Percentiles rank a stretch among this genome's conserved stretches.
These are phyloP conservation scores for Hanseniaspora taiwanica DNA, from an alignment of 805 yeast genomes.

Conservation along the genomic window DNA sequence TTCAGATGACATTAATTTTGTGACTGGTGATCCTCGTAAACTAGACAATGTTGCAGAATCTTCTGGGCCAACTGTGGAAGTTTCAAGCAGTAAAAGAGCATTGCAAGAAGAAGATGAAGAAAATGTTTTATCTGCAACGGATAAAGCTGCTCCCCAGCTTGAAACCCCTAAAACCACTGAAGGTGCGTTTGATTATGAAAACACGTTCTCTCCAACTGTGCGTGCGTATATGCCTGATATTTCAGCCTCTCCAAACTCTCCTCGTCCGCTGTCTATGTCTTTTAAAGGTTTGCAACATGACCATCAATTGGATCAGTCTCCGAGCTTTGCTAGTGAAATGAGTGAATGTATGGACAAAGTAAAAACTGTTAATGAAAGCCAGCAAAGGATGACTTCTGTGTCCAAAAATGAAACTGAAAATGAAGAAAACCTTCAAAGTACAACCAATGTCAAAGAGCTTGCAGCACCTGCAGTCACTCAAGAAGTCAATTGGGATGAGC, in stretches of 20 bases:
- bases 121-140: too few relatives aligned
- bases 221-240: conserved; percentile 1
- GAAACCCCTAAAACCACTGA: neutral
- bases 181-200: neutral
- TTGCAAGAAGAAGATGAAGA: too few relatives aligned
- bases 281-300: conserved; percentile 4
- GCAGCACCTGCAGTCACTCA: too few relatives aligned
- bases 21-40: too few relatives aligned
- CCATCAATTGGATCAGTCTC: neutral
- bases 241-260: conserved; percentile 1
- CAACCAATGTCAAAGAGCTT: too few relatives aligned
- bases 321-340: neutral
- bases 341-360: neutral
- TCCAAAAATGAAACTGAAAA: neutral
- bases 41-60: too few relatives aligned
- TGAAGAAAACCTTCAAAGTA: too few relatives aligned
- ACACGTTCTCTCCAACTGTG: neutral
- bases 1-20: neutral
- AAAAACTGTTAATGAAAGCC: too few relatives aligned
- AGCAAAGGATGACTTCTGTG: too few relatives aligned
- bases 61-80: too few relatives aligned
- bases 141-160: too few relatives aligned
- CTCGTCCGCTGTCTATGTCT: conserved; percentile 6
- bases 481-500: neutral
- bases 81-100: too few relatives aligned